Evolutionary conservation across 371 early-diverging fungal species (phyloP).

Genomic region (Gilbertella persicaria): DNA sequence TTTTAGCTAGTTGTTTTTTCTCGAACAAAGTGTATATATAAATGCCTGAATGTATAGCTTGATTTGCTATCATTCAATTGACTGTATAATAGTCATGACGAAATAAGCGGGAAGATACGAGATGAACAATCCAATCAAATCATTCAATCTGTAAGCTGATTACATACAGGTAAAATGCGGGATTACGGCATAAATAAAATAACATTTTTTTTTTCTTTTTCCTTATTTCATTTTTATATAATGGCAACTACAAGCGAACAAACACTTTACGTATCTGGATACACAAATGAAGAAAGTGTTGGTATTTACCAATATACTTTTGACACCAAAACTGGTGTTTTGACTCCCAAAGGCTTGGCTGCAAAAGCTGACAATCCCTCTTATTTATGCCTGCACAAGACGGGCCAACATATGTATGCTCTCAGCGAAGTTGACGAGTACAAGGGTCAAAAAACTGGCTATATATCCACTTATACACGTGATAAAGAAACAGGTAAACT

Average conservation of each 20-base stretch:
- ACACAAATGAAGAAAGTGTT: slow-evolving; percentile 30
- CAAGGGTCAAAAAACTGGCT: slow-evolving; percentile 25
- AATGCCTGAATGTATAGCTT: no score
- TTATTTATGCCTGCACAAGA: slow-evolving; percentile 25
- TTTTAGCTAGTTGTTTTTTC: no score
- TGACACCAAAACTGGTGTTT: slow-evolving; percentile 24
- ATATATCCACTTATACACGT: slow-evolving; percentile 31
- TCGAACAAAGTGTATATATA: no score
- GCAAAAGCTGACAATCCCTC: slow-evolving; percentile 34
- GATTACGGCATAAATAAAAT: no score
- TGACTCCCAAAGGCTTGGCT: slow-evolving; percentile 25
- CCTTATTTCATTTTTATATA: slow-evolving; percentile 51
- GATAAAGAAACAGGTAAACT: slow-evolving; percentile 25
- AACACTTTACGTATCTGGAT: slow-evolving; percentile 52
- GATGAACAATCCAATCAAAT: no score
- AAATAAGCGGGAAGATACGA: no score
- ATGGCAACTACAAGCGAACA: no score
- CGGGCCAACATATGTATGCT: slow-evolving; percentile 27
- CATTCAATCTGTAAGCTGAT: no score
- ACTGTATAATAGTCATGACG: no score
- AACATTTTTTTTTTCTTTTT: no score
- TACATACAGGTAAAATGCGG: no score
- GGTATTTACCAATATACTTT: slow-evolving; percentile 47
- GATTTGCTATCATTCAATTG: no score
- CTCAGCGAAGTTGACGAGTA: slow-evolving; percentile 34